phyloP scores from a whole-genome alignment of 2,329 filamentous ascomycete species.

The Geosmithia flava region DNA sequence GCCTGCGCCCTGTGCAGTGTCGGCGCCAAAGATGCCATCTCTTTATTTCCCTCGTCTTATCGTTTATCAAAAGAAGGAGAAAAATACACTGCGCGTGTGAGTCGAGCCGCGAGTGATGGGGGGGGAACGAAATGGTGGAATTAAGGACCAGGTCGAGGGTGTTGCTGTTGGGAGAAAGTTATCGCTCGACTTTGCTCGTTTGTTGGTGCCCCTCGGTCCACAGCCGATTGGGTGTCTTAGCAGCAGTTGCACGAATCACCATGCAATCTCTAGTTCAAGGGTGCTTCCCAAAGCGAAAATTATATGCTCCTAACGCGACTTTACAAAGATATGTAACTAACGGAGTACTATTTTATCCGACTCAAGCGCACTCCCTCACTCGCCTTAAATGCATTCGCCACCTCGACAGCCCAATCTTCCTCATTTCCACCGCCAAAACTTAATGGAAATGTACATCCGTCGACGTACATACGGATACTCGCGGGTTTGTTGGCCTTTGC shows the following conservation, averaged over 20 bases:
- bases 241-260: no score
- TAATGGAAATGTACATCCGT: not conserved
- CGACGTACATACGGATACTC: not conserved
- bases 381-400: no score
- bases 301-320: no score
- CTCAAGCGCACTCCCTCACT: no score
- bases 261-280: not conserved
- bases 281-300: not conserved
- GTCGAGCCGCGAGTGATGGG: not conserved
- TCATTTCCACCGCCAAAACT: not conserved
- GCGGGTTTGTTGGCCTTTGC: not conserved
- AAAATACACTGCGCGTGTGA: not conserved
- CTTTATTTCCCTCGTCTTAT: not conserved
- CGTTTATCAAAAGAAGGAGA: no score
- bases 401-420: no score
- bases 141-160: not conserved
- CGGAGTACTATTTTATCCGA: no score
- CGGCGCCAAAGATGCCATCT: conserved; percentile 27
- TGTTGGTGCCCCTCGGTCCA: not conserved
- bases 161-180: not conserved
- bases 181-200: not conserved
- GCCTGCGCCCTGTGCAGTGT: conserved; percentile 27
- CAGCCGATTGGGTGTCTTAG: not conserved
- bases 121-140: not conserved
- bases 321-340: no score